These are phyloP conservation scores for Penicillium robsamsonii DNA, from an alignment of 495 filamentous ascomycete species.

Conservation along the genomic window DNA sequence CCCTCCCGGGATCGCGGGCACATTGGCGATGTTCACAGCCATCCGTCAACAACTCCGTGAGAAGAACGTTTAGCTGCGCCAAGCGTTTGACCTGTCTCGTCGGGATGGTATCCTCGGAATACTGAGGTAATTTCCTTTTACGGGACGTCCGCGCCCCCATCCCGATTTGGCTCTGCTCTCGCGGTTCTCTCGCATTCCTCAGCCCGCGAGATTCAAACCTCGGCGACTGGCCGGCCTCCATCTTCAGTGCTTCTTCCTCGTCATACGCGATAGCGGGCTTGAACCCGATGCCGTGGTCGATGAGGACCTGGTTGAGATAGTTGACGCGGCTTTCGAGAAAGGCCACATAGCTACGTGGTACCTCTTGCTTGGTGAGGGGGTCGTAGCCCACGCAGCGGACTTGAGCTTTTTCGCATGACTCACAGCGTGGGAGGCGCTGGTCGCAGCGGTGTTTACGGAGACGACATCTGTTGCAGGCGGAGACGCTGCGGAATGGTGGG, in stretches of 20 bases:
- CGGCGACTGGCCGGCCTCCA: slow-evolving; percentile 24
- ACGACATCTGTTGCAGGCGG: slow-evolving; percentile 88
- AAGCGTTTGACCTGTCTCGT: slow-evolving; percentile 6
- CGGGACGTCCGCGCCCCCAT: not conserved
- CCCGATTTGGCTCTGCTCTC: not conserved
- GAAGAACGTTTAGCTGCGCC: slow-evolving; percentile 5
- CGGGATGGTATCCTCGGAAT: not conserved
- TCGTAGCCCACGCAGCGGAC: slow-evolving; percentile 91
- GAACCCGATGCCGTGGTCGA: slow-evolving; percentile 64
- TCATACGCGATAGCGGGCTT: slow-evolving; percentile 72
- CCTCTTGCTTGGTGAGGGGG: slow-evolving; percentile 88
- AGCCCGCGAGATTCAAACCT: not conserved
- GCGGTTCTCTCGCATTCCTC: not conserved
- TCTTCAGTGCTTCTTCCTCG: slow-evolving; percentile 40
- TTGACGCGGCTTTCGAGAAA: slow-evolving; percentile 82
- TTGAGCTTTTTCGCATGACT: slow-evolving; percentile 80
- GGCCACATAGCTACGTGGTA: slow-evolving; percentile 89
- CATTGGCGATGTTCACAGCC: not conserved
- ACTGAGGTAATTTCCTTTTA: slow-evolving; percentile 4
- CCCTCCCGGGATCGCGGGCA: not conserved
- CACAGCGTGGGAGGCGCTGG: slow-evolving; percentile 81
- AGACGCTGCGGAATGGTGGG: slow-evolving; percentile 83
- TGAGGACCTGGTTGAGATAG: slow-evolving; percentile 72
- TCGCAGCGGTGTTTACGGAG: slow-evolving; percentile 92
- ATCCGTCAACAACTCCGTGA: slow-evolving; percentile 6